Conservation (phyloP, 495 filamentous ascomycete species). For the Bryoglossum gracile region DNA sequence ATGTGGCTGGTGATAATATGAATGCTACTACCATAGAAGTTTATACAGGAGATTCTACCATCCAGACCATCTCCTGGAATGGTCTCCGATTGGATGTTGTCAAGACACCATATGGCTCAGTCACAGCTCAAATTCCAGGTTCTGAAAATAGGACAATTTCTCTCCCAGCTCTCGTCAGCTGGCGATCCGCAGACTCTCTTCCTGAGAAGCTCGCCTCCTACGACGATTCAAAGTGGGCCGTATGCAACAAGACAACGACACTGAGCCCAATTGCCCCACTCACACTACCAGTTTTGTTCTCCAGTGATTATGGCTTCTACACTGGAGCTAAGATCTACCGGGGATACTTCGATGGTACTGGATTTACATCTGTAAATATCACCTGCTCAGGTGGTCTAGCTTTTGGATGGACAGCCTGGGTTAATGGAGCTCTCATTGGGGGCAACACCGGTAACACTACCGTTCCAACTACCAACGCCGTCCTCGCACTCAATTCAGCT, state of each 20-base stretch:
- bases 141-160: constrained; percentile 28
- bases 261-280: constrained; percentile 51
- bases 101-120: constrained; percentile 38
- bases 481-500: constrained; percentile 31
- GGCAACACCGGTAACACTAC: constrained; percentile 42
- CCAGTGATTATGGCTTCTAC: constrained; percentile 64
- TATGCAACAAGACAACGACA: constrained; percentile 45
- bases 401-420: constrained; percentile 51
- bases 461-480: constrained; percentile 14
- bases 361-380: constrained; percentile 43
- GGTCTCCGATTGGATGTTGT: constrained; percentile 37
- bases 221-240: constrained; percentile 32
- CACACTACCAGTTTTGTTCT: constrained; percentile 51
- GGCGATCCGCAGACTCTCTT: constrained; percentile 59
- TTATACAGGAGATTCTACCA: constrained; percentile 40
- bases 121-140: constrained; percentile 31
- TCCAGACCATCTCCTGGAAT: constrained; percentile 56
- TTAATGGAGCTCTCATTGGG: constrained; percentile 48
- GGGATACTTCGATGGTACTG: constrained; percentile 52
- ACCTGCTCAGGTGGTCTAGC: constrained; percentile 54
- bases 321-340: constrained; percentile 58
- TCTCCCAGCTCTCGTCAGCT: constrained; percentile 39
- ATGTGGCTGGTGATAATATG: constrained; percentile 59
- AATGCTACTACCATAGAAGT: constrained; percentile 56
- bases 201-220: constrained; percentile 55